These are phyloP conservation scores for Letharia lupina DNA, from an alignment of 495 filamentous ascomycete genomes.

Conservation along the genomic window DNA sequence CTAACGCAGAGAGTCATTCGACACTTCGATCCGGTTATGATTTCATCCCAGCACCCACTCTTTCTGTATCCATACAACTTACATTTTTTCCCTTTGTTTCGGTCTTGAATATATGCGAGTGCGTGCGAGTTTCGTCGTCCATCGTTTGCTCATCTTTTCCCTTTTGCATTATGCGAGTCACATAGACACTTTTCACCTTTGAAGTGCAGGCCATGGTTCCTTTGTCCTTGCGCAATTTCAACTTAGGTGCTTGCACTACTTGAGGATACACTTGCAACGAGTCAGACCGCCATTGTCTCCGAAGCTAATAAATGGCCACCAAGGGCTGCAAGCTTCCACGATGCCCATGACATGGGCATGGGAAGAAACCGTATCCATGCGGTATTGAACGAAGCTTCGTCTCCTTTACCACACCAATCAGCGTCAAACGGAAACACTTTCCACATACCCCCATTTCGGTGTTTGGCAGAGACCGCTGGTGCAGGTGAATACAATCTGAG, in stretches of 20 bases:
- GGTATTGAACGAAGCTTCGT: too few species aligned
- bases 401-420: neutral
- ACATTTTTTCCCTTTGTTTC: neutral
- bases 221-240: neutral
- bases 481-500: neutral
- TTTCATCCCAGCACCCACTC: neutral
- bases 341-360: neutral
- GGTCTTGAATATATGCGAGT: neutral
- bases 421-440: neutral
- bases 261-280: neutral
- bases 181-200: neutral
- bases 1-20: neutral
- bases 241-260: neutral
- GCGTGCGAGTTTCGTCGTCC: neutral
- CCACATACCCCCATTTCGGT: neutral
- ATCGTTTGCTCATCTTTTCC: neutral
- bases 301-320: neutral
- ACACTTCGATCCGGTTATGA: neutral
- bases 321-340: neutral
- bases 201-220: neutral
- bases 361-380: neutral
- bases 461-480: neutral
- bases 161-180: neutral
- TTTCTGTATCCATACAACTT: neutral
- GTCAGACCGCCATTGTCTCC: neutral